phyloP scores from a whole-genome alignment of 31 red algal genomes.

The Asparagopsis taxiformis region DNA sequence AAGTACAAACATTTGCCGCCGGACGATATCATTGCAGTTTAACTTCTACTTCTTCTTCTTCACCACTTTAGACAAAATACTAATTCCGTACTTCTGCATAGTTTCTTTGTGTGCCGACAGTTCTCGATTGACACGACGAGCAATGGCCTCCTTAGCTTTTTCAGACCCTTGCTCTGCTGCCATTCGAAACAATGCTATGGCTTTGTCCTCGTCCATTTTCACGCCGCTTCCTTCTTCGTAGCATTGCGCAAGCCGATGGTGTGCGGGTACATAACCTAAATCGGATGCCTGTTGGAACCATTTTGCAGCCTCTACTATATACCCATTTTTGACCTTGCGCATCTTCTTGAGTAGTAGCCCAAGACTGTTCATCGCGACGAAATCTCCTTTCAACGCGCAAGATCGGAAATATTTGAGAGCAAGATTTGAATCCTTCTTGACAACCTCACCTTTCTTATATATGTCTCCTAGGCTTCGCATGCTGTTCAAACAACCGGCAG shows the following conservation, averaged over 20 bases:
- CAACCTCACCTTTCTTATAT: not conserved
- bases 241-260: not conserved
- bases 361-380: constrained; percentile 1
- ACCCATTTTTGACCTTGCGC: not conserved
- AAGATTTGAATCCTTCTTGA: not conserved
- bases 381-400: not conserved
- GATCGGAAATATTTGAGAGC: not conserved
- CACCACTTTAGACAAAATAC: not conserved
- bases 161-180: not conserved
- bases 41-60: not conserved
- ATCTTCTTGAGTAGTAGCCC: not conserved
- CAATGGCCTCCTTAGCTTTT: not conserved
- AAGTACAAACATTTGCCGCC: constrained; percentile 44
- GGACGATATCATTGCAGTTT: constrained; percentile 45
- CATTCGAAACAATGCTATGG: constrained; percentile 3
- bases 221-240: constrained; percentile 1
- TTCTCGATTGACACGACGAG: not conserved
- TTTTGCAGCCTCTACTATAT: not conserved
- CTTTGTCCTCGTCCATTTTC: not conserved
- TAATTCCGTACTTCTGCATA: not conserved
- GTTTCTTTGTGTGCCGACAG: not conserved
- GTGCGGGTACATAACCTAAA: not conserved
- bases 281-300: not conserved
- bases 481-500: not conserved
- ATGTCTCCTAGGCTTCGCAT: not conserved